Base-by-base conservation (phyloP, 1,284 basidiomycete genomes). In the Acaromyces ingoldii region DNA sequence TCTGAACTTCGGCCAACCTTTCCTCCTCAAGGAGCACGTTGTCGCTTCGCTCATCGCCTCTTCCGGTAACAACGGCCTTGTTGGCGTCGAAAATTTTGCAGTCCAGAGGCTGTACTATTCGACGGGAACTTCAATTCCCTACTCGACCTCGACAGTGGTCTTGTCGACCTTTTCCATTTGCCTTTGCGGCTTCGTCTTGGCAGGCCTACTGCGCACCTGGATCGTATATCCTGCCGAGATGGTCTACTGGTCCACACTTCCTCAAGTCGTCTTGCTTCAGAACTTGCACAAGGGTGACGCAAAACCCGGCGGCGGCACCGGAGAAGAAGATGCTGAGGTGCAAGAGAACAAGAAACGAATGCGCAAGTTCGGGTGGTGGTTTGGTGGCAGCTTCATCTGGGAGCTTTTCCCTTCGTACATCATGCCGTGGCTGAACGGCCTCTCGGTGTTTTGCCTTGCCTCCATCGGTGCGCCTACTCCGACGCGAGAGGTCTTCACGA, bases 161-260 rank as follows among this genome's bases (percentile, higher is more conserved):
- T 78, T 86, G 6, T 81, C 82, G 0, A 84, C 82, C 0, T 82
- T 85, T 70, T 84, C 83, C 0, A 84, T 84, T 1, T 81, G 82
- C 1, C 81, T 82, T 57, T 84, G 85, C 63, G 84, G 84, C 76
- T 85, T 84, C 62, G 83, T 83, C 6, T 74, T 85, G 1, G 80
- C 83, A 25, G 53, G 58, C 0, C 21, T 65, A 3, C 43, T 63
- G 10, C 43, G 63, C 6, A 48, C 57, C 15, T 37, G 60, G 28
- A 48, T 55, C 11, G 57, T 67, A 0, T 63, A 60, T 21, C 65
- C 65, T 1, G 30, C 54, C 11, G 55, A 56, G 46, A 46, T 78
- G 80, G 83, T 61, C n/a, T 76, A 58, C 53, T 71, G 65, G 67
- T 42, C 38, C 19, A 65, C 62, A 7, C 48, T 76, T 11, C 71